Evolutionary conservation across 2,329 filamentous ascomycete genomes (phyloP).

Genomic region (Colletotrichum falcatum): DNA sequence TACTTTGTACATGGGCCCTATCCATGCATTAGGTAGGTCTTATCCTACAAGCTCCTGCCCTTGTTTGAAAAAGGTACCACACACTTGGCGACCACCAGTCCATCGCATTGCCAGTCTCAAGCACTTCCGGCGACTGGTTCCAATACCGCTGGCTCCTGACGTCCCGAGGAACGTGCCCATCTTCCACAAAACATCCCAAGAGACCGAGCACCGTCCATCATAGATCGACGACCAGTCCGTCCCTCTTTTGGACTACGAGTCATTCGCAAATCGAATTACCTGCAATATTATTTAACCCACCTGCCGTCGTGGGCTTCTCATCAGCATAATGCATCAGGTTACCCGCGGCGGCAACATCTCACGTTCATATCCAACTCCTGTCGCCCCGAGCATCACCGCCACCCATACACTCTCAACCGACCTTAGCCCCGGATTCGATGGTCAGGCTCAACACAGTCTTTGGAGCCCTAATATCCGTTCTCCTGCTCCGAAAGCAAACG

Average conservation of each 20-base stretch:
- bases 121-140: neutral
- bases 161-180: neutral
- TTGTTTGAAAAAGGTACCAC: neutral
- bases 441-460: constrained; percentile 17
- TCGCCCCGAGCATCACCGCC: constrained; percentile 6
- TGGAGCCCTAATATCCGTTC: neutral
- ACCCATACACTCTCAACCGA: constrained; percentile 19
- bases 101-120: neutral
- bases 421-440: constrained; percentile 19
- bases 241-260: constrained; percentile 27
- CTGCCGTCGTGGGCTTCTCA: neutral
- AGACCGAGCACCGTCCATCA: constrained; percentile 11
- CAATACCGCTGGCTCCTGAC: neutral
- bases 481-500: neutral
- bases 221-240: constrained; percentile 20
- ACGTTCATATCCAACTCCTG: constrained; percentile 12
- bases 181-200: constrained; percentile 3
- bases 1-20: neutral
- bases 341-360: constrained; percentile 20
- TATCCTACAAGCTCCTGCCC: neutral
- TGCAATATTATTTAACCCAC: neutral
- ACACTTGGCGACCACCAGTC: neutral
- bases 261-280: constrained; percentile 21
- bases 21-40: neutral
- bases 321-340: constrained; percentile 22